Conservation (phyloP, 2,329 filamentous ascomycete species). For the Fusarium zealandicum region DNA sequence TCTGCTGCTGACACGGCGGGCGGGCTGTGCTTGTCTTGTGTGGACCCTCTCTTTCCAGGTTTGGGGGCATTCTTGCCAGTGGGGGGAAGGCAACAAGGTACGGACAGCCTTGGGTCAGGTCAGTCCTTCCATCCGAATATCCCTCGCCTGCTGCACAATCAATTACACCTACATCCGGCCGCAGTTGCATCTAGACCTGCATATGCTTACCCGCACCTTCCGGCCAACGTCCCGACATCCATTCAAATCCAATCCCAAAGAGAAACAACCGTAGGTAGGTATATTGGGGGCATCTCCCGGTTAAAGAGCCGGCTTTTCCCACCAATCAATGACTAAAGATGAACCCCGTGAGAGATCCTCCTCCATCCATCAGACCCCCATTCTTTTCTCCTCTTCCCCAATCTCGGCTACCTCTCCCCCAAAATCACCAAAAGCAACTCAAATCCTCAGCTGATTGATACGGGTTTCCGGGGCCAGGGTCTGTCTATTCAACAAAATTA, state of each 20-base stretch:
- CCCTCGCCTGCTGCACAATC: neutral
- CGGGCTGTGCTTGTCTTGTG: no score
- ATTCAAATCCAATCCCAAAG: neutral
- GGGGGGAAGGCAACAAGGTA: no score
- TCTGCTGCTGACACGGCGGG: neutral
- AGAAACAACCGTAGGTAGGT: neutral
- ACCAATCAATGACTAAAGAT: conserved; percentile 3
- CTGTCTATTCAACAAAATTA: neutral
- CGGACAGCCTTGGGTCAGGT: no score
- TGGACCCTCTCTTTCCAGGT: conserved; percentile 6
- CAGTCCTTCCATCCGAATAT: no score
- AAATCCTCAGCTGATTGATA: neutral
- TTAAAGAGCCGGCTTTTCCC: neutral
- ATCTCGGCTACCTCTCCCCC: conserved; percentile 1
- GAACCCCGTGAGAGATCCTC: neutral
- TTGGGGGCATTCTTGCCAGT: conserved; percentile 8
- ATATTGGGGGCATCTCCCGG: conserved; percentile 6
- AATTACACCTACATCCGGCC: neutral
- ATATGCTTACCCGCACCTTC: neutral
- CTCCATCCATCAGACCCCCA: neutral
- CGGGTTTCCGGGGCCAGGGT: neutral
- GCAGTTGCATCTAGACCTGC: neutral
- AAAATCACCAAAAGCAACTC: conserved; percentile 8
- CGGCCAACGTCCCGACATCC: neutral
- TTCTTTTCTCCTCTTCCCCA: neutral